These are phyloP conservation scores for Trichothecium roseum DNA, from an alignment of 2,329 filamentous ascomycete species.

Conservation along the genomic window DNA sequence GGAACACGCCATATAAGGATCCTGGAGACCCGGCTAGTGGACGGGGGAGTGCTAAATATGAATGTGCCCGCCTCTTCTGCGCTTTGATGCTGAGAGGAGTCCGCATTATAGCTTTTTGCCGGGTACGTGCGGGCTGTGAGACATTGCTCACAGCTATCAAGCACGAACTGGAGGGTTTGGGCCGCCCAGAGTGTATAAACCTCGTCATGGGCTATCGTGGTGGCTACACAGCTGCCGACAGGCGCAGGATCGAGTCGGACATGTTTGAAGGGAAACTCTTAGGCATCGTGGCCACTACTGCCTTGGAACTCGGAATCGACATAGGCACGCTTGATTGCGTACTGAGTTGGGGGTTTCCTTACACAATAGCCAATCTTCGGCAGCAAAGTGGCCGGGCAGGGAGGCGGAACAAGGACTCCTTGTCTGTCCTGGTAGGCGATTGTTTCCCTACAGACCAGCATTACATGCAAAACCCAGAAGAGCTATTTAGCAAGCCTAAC, in stretches of 20 bases:
- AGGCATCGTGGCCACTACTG: slow-evolving; percentile 88
- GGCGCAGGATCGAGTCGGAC: slow-evolving; percentile 78
- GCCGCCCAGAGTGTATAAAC: slow-evolving; percentile 62
- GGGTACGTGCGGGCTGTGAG: slow-evolving; percentile 82
- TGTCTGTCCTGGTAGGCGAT: slow-evolving; percentile 84
- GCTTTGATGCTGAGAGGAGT: slow-evolving; percentile 82
- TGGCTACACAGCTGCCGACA: slow-evolving; percentile 86
- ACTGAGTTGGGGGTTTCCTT: slow-evolving; percentile 87
- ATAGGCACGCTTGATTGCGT: slow-evolving; percentile 93
- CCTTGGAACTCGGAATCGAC: slow-evolving; percentile 87
- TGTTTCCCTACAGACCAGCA: slow-evolving; percentile 86
- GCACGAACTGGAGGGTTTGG: slow-evolving; percentile 62
- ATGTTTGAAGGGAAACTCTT: slow-evolving; percentile 96
- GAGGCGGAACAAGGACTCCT: slow-evolving; percentile 81
- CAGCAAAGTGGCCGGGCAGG: slow-evolving; percentile 93
- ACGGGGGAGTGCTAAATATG: slow-evolving; percentile 68
- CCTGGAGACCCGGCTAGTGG: slow-evolving; percentile 79
- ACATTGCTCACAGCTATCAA: slow-evolving; percentile 71
- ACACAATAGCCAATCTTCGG: slow-evolving; percentile 85
- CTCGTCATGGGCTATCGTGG: slow-evolving; percentile 93
- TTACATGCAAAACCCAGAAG: slow-evolving; percentile 93
- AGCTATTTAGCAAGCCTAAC: slow-evolving; percentile 87
- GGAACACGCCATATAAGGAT: slow-evolving; percentile 94
- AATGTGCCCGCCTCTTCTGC: slow-evolving; percentile 85
- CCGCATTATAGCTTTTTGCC: slow-evolving; percentile 85